Conservation (phyloP, 208 protist genomes). For the Crithidia bombi region DNA sequence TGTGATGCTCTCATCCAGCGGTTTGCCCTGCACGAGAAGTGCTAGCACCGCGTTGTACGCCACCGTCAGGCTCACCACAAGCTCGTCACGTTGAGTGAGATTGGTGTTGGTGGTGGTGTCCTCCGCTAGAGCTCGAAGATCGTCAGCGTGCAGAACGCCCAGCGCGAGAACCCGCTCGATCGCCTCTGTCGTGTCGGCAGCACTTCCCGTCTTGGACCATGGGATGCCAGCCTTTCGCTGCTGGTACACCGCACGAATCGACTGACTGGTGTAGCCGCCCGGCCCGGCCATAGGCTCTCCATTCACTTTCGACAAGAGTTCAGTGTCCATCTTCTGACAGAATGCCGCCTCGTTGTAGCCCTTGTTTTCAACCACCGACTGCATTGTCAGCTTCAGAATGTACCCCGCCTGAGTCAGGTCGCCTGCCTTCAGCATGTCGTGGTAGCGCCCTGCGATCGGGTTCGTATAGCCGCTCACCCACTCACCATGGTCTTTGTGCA, state of each 20-base stretch:
- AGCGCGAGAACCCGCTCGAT: conserved; percentile 37
- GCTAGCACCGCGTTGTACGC: conserved; percentile 45
- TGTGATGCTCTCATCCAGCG: conserved; percentile 36
- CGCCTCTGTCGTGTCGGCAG: conserved; percentile 42
- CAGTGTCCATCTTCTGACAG: conserved; percentile 31
- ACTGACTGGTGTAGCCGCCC: conserved; percentile 46
- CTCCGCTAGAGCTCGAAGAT: conserved; percentile 27
- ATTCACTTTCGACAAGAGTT: conserved; percentile 33
- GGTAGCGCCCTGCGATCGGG: conserved; percentile 36
- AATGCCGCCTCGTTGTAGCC: conserved; percentile 31
- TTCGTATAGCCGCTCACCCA: conserved; percentile 36
- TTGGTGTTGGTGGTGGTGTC: conserved; percentile 30
- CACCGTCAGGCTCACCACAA: conserved; percentile 42
- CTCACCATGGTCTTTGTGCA: conserved; percentile 34
- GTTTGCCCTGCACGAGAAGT: conserved; percentile 29
- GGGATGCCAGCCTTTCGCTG: conserved; percentile 30
- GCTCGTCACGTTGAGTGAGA: conserved; percentile 41
- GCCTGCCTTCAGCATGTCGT: conserved; percentile 39
- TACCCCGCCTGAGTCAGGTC: conserved; percentile 37
- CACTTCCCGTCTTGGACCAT: conserved; percentile 25
- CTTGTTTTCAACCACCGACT: conserved; percentile 26
- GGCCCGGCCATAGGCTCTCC: conserved; percentile 31
- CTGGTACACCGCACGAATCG: conserved; percentile 33
- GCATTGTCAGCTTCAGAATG: conserved; percentile 42
- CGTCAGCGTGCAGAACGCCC: conserved; percentile 28